Percentiles rank a stretch among this genome's conserved stretches.
Evolutionary conservation across 306 rosid genomes (phyloP).

Genomic region (Cicer bijugum): DNA sequence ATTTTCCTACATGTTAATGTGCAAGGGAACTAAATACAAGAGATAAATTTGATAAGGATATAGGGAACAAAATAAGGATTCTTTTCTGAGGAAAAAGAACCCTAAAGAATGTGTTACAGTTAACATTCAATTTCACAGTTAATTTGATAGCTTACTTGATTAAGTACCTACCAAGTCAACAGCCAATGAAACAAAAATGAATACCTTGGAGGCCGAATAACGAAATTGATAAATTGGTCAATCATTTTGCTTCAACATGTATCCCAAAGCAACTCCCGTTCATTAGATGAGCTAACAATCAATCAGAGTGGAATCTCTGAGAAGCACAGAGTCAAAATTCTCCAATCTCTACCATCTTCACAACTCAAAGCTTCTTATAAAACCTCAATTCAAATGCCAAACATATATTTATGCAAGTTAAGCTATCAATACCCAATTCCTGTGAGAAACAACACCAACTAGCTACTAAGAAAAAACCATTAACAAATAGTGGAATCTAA

Average conservation of each 20-base stretch:
- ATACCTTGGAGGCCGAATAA: slow-evolving; percentile 99
- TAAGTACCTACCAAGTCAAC: slow-evolving; percentile 39
- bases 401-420: slow-evolving; percentile 6
- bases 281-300: slow-evolving; percentile 56
- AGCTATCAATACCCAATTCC: slow-evolving; percentile 35
- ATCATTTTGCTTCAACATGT: slow-evolving; percentile 69
- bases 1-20: not conserved
- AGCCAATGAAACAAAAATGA: slow-evolving; percentile 35
- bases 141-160: slow-evolving; percentile 28
- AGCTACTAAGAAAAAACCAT: slow-evolving; percentile 21
- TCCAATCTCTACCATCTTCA: slow-evolving; percentile 29
- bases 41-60: slow-evolving; percentile 18
- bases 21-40: slow-evolving; percentile 10
- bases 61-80: slow-evolving; percentile 28
- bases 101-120: slow-evolving; percentile 23
- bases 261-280: slow-evolving; percentile 54
- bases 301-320: slow-evolving; percentile 35
- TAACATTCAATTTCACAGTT: slow-evolving; percentile 16
- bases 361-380: slow-evolving; percentile 26
- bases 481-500: not conserved
- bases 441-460: slow-evolving; percentile 43
- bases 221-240: slow-evolving; percentile 93
- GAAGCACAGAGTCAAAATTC: slow-evolving; percentile 40
- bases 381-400: slow-evolving; percentile 28
- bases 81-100: slow-evolving; percentile 38